phyloP scores from a whole-genome alignment of 2,329 filamentous ascomycete species.

The Hymenoscyphus fraxineus region DNA sequence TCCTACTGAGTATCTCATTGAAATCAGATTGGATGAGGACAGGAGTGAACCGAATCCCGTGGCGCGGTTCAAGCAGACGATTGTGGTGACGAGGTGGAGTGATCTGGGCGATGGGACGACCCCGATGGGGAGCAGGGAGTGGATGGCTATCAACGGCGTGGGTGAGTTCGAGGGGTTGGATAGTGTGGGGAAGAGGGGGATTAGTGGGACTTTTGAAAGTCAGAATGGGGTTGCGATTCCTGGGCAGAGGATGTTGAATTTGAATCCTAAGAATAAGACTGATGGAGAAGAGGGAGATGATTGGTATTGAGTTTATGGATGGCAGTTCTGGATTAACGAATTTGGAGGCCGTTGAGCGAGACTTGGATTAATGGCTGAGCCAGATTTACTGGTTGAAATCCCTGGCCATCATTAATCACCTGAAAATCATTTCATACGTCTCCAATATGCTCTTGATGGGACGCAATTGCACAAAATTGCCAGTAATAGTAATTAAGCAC shows the following conservation, averaged over 20 bases:
- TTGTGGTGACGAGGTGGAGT: conserved; percentile 59
- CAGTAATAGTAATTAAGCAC: too few species aligned
- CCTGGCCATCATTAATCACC: too few species aligned
- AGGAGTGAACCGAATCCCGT: conserved; percentile 37
- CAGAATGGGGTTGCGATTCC: conserved; percentile 51
- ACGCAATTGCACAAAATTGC: too few species aligned
- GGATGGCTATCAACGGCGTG: conserved; percentile 51
- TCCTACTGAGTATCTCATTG: conserved; percentile 59
- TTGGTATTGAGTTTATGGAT: conserved; percentile 50
- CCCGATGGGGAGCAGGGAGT: conserved; percentile 47
- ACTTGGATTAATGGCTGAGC: too few species aligned
- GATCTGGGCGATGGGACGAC: conserved; percentile 54
- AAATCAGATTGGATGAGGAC: conserved; percentile 57
- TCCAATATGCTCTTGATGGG: too few species aligned
- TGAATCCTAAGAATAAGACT: conserved; percentile 54
- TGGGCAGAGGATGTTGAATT: conserved; percentile 52
- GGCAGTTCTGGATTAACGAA: background rate
- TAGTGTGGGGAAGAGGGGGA: conserved; percentile 49
- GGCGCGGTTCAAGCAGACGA: conserved; percentile 53
- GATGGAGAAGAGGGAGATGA: conserved; percentile 51
- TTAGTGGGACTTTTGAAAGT: conserved; percentile 57
- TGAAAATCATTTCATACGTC: too few species aligned
- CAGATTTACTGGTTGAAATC: too few species aligned
- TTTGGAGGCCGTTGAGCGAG: too few species aligned
- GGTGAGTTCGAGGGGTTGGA: conserved; percentile 50